phyloP scores from a whole-genome alignment of 2,329 filamentous ascomycete genomes.

The Sphaerostilbella broomeana region DNA sequence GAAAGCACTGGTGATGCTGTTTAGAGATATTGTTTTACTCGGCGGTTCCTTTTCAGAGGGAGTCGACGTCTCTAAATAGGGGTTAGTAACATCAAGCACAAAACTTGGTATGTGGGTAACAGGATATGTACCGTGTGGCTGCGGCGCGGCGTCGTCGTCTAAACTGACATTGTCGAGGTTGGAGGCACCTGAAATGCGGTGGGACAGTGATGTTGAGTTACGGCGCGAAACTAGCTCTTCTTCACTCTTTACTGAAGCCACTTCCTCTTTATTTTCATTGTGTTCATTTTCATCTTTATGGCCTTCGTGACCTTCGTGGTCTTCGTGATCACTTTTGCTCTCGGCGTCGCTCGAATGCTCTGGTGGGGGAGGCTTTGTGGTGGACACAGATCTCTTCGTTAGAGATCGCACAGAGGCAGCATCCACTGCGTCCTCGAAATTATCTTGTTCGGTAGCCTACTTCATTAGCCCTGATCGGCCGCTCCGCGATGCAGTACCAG shows the following conservation, averaged over 20 bases:
- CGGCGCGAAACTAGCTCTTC: constrained; percentile 19
- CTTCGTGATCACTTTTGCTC: constrained; percentile 13
- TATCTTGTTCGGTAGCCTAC: constrained; percentile 28
- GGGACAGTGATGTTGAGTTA: constrained; percentile 35
- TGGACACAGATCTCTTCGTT: constrained; percentile 39
- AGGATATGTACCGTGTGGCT: constrained; percentile 27
- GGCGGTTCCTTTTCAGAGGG: constrained; percentile 33
- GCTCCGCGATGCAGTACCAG: constrained; percentile 6
- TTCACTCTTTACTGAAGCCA: constrained; percentile 16
- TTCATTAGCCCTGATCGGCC: constrained; percentile 13
- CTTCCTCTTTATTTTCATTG: no score
- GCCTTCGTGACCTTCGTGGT: no score
- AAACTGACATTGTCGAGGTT: constrained; percentile 59
- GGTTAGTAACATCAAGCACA: constrained; percentile 15
- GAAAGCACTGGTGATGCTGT: constrained; percentile 66
- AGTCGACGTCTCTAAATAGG: constrained; percentile 24
- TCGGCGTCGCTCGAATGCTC: constrained; percentile 15
- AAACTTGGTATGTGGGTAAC: background rate
- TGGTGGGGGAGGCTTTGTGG: constrained; percentile 26
- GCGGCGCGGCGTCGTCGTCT: constrained; percentile 46
- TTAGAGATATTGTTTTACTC: constrained; percentile 54
- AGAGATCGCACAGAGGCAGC: constrained; percentile 58
- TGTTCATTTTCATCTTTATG: no score
- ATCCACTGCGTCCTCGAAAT: constrained; percentile 78
- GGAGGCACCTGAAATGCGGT: constrained; percentile 40